Evolutionary conservation across 345 rosid genomes (phyloP), one percentile per base, ranked within the genome.

Genomic region (Diplotaxis tenuifolia): DNA sequence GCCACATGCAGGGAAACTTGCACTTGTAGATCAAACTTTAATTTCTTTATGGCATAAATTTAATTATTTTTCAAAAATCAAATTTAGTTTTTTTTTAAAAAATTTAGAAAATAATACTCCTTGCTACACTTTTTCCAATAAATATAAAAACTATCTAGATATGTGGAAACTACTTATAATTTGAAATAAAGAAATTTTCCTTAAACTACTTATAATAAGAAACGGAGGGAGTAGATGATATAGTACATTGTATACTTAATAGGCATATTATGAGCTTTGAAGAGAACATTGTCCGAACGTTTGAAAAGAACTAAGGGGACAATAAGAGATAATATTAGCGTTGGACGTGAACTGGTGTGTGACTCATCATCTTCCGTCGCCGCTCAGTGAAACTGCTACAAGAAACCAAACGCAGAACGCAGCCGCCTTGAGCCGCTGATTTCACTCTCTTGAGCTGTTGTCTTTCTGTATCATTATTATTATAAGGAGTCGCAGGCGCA

Each of bases 381-480:
- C 96, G 84, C 27, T 87, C 91, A 20, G 74, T 77, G 38, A 86
- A 87, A 75, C 83, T 78, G 42, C 69, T 66, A 72, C 85, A 78
- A 9, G 91, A 76, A 34, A 82, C 71, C 75, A 89, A 83, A 73
- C 93, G 89, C 1, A 90, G 90, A 40, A 93, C 88, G 86, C 98
- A 93, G 40, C 79, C 22, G 45, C 91, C 75, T 6, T 77, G 87
- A 15, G 29, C 18, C 1, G 86, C 68, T 47, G 79, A 80, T 15
- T 75, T 38, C 3, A 85, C 83, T 23, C 79, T 83, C 75, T 70
- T 62, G 45, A 52, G 22, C n/a, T 16, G 60, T 58, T 21, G 67
- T 53, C 79, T 84, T 28, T 80, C 79, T 68, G 65, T 19, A 27
- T 55, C 19, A 65, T 80, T n/a, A 18, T 79, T 82, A 62, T 78